These are phyloP conservation scores for Monosporascus sp. DNA, from an alignment of 2,329 filamentous ascomycete genomes.

Conservation along the genomic window DNA sequence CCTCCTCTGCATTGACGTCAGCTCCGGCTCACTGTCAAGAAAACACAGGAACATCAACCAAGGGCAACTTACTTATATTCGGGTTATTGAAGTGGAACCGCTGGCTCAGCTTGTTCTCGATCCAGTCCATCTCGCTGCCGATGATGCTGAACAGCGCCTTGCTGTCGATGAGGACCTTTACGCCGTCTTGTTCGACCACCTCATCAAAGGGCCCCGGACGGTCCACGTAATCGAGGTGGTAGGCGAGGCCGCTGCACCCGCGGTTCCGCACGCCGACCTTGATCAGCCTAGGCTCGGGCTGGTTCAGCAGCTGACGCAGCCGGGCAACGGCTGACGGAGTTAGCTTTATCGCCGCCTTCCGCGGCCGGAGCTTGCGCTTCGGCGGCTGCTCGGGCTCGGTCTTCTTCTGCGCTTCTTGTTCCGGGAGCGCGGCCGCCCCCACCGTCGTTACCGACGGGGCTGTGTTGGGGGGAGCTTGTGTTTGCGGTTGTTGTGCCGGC, in stretches of 20 bases:
- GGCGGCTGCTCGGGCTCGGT: slow-evolving; percentile 47
- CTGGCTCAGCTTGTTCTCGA: slow-evolving; percentile 89
- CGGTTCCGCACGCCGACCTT: slow-evolving; percentile 90
- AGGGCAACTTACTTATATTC: slow-evolving; percentile 79
- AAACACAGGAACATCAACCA: too few relatives aligned
- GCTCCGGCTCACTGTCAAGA: slow-evolving; percentile 5
- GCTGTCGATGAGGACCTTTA: slow-evolving; percentile 93
- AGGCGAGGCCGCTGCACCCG: slow-evolving; percentile 89
- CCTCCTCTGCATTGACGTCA: slow-evolving; percentile 63
- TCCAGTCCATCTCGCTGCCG: slow-evolving; percentile 98
- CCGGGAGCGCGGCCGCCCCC: slow-evolving; percentile 42
- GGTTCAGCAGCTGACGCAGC: slow-evolving; percentile 69
- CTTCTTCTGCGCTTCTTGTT: slow-evolving; percentile 65
- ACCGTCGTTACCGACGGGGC: not conserved
- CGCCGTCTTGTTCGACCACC: slow-evolving; percentile 89
- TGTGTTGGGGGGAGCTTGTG: not conserved
- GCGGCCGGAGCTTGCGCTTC: slow-evolving; percentile 66
- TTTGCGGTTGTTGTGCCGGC: slow-evolving; percentile 19
- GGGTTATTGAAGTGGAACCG: slow-evolving; percentile 94
- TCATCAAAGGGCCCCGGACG: slow-evolving; percentile 87
- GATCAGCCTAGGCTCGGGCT: slow-evolving; percentile 88
- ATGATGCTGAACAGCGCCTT: slow-evolving; percentile 98
- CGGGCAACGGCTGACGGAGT: slow-evolving; percentile 77
- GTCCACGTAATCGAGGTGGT: slow-evolving; percentile 92
- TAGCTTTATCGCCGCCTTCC: slow-evolving; percentile 88